Evolutionary conservation across 495 filamentous ascomycete species (phyloP), one percentile per base, ranked within the genome.

Genomic region (Echria macrotheca): DNA sequence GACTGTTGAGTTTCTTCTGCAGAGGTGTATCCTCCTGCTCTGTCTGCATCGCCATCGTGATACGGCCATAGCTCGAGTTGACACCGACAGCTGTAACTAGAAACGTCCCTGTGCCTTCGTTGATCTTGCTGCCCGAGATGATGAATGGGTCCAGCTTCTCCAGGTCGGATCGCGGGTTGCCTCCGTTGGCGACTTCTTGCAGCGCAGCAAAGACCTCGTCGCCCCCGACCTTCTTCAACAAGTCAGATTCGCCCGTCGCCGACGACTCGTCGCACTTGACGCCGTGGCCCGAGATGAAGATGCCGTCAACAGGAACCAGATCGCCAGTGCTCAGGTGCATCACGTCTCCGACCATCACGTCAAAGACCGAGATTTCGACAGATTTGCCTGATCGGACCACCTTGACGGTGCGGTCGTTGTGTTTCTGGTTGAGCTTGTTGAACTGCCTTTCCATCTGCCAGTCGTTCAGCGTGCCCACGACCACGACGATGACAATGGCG

Each of bases 121-220:
- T 87, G 19, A 97, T 86, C 63, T 93, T 93, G 24, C 84, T 84
- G 37, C 91, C 91, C 6, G 91, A 97, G 32, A 96, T 78, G 57
- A 97, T 94, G 62, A 96, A 96, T 1, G 90, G 90, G 55, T 97
- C 91, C 58, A 91, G 70, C 63, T 96, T 96, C 50, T 78, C 74
- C 14, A 87, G 66, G 50, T 76, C 77, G 37, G 86, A 77, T 25
- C 83, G 74, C 9, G 53, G 32, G 12, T 43, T 38, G 5, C 42
- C 59, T 10, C 59, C 56, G 14, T 60, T 57, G 21, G 61, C 59
- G 6, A 66, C 69, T 15, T 83, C 71, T 54, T 93, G 79, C 38
- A 96, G 85, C 0, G 83, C 82, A 24, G 72, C 70, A 56, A 79
- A 94, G 7, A 95, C 91, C 6, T 91, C 88, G 14, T 91, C 82